Evolutionary conservation across 78 protist genomes (phyloP).

Genomic region (Dictyostelium capitatum): DNA sequence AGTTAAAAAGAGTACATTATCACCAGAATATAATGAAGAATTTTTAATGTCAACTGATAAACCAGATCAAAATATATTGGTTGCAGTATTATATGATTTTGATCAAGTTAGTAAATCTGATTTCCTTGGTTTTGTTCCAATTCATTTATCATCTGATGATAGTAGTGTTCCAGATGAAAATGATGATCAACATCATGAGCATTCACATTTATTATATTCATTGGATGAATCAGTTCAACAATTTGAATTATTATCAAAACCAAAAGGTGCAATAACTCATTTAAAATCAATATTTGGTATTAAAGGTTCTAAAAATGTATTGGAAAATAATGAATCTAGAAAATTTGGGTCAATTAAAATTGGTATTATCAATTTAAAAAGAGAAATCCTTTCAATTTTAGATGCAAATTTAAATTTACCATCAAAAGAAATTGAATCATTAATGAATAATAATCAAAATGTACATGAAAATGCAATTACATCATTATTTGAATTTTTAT

Average conservation of each 20-base stretch:
- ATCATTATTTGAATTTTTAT: neutral
- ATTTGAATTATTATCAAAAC: neutral
- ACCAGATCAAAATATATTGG: constrained; percentile 6
- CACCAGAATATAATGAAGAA: constrained; percentile 53
- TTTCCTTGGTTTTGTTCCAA: constrained; percentile 30
- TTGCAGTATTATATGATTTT: constrained; percentile 23
- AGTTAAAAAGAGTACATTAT: constrained; percentile 3
- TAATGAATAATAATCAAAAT: neutral
- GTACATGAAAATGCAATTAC: constrained; percentile 1
- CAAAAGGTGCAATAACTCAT: neutral
- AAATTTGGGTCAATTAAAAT: constrained; percentile 4
- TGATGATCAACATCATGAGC: neutral
- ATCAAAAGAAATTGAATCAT: neutral
- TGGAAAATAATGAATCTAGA: neutral
- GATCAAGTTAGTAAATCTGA: constrained; percentile 48
- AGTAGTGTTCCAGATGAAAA: neutral
- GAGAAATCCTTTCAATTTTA: constrained; percentile 2
- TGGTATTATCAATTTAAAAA: neutral
- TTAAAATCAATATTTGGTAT: neutral
- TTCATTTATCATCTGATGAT: neutral
- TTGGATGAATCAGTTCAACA: neutral
- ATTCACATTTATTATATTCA: neutral
- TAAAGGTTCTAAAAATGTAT: neutral
- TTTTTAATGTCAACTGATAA: constrained; percentile 13
- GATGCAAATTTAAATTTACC: neutral